Base-by-base conservation (phyloP, 2,329 filamentous ascomycete species). In the Paecilomyces sp. region DNA sequence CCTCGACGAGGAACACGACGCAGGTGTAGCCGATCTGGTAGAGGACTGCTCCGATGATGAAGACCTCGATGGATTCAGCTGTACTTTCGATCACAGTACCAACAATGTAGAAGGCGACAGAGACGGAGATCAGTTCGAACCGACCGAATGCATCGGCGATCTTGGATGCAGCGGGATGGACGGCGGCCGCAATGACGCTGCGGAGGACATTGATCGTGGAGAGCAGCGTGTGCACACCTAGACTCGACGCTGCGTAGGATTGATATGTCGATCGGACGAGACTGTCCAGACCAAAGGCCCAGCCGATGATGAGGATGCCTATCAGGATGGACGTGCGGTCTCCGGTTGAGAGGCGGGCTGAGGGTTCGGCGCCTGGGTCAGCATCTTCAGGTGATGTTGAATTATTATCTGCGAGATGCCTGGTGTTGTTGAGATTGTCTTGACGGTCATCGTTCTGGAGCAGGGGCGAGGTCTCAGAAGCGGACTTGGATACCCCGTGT, bases 11-110 rank as follows among this genome's bases (percentile, higher is more conserved):
- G 12, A 88, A 74, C 18, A 86, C 76, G 28, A 87, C 76, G 64
- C 79, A 79, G 11, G 86, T 88, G 67, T 86, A 88, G 55, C 86
- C 86, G 50, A 88, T 77, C 77, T 81, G 84, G 70, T 87, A 87
- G 41, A 87, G 70, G 50, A 87, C 77, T 34, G 82, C 82, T 28
- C 85, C 86, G 3, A 79, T 84, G 18, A 79, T 77, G 60, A 86
- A 88, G 0, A 77, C 72, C 41, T 79, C 68, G 8, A 87, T 74
- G 56, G 77, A 76, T 52, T 68, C 74, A 0, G 83, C 74, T 3
- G 73, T 75, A 9, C 85, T 77, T 71, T 88, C 83, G 56, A 88
- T 68, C 13, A 87, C 77, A 1, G 85, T 83, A 65, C 77, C 80
- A 13, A 82, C 25, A 0, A 82, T 77, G 60, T 86, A 87, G 60